Conservation (phyloP, 352 stramenopile species). For the Phytophthora syringae region DNA sequence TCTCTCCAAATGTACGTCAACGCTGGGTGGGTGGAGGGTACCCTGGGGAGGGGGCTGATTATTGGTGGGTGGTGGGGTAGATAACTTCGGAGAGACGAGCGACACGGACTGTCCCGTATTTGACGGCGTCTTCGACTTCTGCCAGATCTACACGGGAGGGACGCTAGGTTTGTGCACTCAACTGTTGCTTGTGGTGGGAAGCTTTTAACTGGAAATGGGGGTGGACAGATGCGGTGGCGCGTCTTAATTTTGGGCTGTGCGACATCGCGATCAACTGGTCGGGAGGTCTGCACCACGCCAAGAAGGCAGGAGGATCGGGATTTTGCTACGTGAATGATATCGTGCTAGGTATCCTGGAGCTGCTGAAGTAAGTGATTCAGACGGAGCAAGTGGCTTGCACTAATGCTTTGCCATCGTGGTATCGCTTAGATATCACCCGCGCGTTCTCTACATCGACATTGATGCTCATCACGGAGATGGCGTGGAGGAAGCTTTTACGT, state of each 20-base stretch:
- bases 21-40: not conserved
- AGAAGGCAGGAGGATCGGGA: conserved; percentile 94
- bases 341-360: conserved; percentile 97
- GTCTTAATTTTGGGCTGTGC: conserved; percentile 95
- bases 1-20: conserved; percentile 70
- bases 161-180: conserved; percentile 75
- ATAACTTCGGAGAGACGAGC: conserved; percentile 94
- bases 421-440: conserved; percentile 95
- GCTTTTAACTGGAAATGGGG: no score
- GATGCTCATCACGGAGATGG: conserved; percentile 99
- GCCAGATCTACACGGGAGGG: conserved; percentile 95
- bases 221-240: conserved; percentile 91
- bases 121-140: conserved; percentile 99
- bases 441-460: conserved; percentile 99
- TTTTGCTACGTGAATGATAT: conserved; percentile 99
- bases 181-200: not conserved
- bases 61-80: conserved; percentile 59
- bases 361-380: conserved; percentile 91
- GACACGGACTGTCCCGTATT: conserved; percentile 98
- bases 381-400: conserved; percentile 90
- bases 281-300: conserved; percentile 97
- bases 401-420: no score
- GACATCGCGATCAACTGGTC: conserved; percentile 99
- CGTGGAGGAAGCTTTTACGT: conserved; percentile 97
- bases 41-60: conserved; percentile 1